Conservation (phyloP, 345 rosid species). For the Gynandropsis gynandra region DNA sequence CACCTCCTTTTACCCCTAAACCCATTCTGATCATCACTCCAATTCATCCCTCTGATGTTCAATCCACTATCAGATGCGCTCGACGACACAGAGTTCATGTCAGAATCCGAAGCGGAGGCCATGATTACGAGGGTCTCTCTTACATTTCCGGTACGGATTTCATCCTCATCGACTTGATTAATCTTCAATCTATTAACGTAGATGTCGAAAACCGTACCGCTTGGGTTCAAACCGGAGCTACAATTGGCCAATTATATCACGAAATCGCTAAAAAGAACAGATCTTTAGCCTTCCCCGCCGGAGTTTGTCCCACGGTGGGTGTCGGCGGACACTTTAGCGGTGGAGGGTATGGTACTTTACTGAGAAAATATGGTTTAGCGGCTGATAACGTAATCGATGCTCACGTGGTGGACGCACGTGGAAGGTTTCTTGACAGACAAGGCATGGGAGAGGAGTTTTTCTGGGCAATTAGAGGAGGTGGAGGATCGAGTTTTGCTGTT, state of each 20-base stretch:
- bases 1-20: conserved; percentile 29
- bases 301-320: conserved; percentile 52
- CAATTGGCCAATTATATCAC: conserved; percentile 46
- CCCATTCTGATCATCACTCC: conserved; percentile 43
- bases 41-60: conserved; percentile 36
- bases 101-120: conserved; percentile 67
- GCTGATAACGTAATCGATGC: conserved; percentile 52
- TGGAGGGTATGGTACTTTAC: conserved; percentile 48
- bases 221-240: conserved; percentile 60
- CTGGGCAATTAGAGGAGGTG: conserved; percentile 80
- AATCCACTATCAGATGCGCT: conserved; percentile 39
- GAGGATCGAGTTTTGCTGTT: conserved; percentile 58
- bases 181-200: conserved; percentile 34
- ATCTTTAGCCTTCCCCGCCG: conserved; percentile 49
- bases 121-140: conserved; percentile 62
- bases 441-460: conserved; percentile 65
- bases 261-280: conserved; percentile 30
- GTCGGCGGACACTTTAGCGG: conserved; percentile 58
- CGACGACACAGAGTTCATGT: conserved; percentile 30
- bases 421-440: conserved; percentile 36
- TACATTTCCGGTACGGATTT: conserved; percentile 39
- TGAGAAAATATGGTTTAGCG: conserved; percentile 48
- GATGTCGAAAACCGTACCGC: conserved; percentile 33
- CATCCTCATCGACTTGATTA: conserved; percentile 40
- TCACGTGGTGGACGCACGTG: conserved; percentile 37